Base-by-base conservation (phyloP, 2,329 filamentous ascomycete genomes). In the Chalara sp. region DNA sequence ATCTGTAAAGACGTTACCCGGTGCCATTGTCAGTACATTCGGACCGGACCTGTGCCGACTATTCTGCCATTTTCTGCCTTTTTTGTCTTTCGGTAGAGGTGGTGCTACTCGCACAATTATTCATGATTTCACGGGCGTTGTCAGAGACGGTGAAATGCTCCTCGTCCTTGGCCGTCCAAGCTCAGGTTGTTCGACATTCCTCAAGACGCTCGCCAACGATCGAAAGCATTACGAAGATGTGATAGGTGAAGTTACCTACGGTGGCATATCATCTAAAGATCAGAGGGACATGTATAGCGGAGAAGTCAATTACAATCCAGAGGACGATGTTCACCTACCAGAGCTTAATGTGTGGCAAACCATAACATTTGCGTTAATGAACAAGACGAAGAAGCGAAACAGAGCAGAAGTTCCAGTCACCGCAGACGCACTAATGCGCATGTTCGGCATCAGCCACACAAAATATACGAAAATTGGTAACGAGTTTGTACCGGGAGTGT, bases 391-490 rank as follows among this genome's bases (percentile, higher is more conserved):
- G 67, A 86, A 85, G 66, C 73, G 80, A 46, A 79, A 81, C 40
- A 76, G 75, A 44, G 72, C 70, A 4, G 79, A 83, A 45, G 21
- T 21, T 21, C 21, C 21, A 21, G 21, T 21, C 21, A 84, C 90
- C 49, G 79, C 87, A 13, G 76, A 83, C 48, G 83, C 85, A 0
- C 70, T 92, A 44, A 69, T 90, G 64, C 84, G 82, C 61, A 89
- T 91, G 72, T 91, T 92, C 58, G 86, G 85, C 7, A 90, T 92
- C 50, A 75, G 74, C 10, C 87, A 92, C 61, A 90, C 87, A 1
- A 81, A 79, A 60, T 76, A 87, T 60, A 92, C 88, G 0, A 73
- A 81, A 1, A 86, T 92, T 1, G 88, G 88, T n/a, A 82, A 91
- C 61, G 61, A 57, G 1, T 77, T 70, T 60, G 77, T 83, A 6